These are phyloP conservation scores for Scedosporium boydii DNA, from an alignment of 2,329 filamentous ascomycete genomes.

Conservation along the genomic window DNA sequence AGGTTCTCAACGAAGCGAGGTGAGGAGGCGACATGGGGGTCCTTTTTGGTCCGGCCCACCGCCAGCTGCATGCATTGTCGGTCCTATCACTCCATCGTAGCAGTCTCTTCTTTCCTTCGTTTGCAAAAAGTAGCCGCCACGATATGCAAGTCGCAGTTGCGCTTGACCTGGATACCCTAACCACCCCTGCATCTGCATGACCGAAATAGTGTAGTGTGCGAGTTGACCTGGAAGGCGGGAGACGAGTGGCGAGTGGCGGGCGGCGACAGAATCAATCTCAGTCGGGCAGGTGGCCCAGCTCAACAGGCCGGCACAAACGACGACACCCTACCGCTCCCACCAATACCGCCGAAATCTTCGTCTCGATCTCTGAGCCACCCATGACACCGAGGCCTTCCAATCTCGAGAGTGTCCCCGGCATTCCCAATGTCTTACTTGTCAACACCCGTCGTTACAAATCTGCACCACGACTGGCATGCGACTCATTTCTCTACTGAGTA, in stretches of 20 bases:
- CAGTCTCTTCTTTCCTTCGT: background rate
- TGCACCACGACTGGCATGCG: too few relatives aligned
- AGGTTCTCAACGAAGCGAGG: background rate
- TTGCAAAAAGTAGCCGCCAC: background rate
- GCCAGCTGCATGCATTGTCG: background rate
- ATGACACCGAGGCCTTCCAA: too few relatives aligned
- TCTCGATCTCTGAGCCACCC: too few relatives aligned
- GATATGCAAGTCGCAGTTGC: background rate
- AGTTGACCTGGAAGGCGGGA: background rate
- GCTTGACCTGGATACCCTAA: background rate
- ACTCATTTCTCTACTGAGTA: too few relatives aligned
- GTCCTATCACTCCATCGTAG: background rate
- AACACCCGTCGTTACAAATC: too few relatives aligned
- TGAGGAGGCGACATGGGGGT: background rate
- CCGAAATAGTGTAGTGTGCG: background rate
- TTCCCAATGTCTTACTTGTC: too few relatives aligned
- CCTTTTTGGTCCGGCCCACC: background rate
- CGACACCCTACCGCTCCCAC: background rate
- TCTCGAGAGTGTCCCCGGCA: too few relatives aligned
- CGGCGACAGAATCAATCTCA: background rate
- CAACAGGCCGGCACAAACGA: background rate
- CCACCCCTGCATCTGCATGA: background rate
- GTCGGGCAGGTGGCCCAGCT: background rate
- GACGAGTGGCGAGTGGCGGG: background rate
- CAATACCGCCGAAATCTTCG: background rate